These are phyloP conservation scores for Amylocystis lapponica DNA, from an alignment of 768 basidiomycete species.

Conservation along the genomic window DNA sequence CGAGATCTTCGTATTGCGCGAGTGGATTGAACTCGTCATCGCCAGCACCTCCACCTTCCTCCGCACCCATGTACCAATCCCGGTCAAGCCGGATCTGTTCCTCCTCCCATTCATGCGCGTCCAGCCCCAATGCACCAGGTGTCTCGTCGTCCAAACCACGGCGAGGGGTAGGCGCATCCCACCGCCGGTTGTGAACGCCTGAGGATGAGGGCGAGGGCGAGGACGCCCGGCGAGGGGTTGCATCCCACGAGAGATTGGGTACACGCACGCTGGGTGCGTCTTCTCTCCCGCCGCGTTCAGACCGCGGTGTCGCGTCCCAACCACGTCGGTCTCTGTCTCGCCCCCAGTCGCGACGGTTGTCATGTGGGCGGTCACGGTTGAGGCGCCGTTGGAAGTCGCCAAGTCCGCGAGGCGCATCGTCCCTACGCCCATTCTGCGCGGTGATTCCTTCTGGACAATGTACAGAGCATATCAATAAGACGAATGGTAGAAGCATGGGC, in stretches of 20 bases:
- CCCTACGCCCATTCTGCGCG: conserved; percentile 48
- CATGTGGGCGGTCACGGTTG: conserved; percentile 56
- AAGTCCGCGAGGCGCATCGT: conserved; percentile 67
- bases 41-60: conserved; percentile 75
- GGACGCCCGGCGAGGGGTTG: conserved; percentile 61
- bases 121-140: conserved; percentile 38
- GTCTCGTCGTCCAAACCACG: conserved; percentile 67
- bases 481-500: background rate
- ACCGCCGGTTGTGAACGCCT: conserved; percentile 33
- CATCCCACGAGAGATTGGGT: conserved; percentile 91
- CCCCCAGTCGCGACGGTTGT: conserved; percentile 21
- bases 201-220: conserved; percentile 6
- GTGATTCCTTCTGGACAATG: conserved; percentile 58
- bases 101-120: conserved; percentile 93
- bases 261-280: conserved; percentile 84
- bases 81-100: conserved; percentile 89
- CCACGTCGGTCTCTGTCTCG: conserved; percentile 26
- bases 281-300: conserved; percentile 41
- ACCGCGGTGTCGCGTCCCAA: conserved; percentile 62
- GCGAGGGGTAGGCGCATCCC: conserved; percentile 86
- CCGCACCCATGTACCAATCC: conserved; percentile 94
- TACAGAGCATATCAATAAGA: no score
- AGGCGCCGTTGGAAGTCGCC: conserved; percentile 92
- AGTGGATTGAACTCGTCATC: conserved; percentile 93
- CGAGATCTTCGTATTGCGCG: conserved; percentile 87